A percentile compares a stretch with the other conserved stretches of the same genome.
These are phyloP conservation scores for Macrolepiota fuliginosa DNA, from an alignment of 768 basidiomycete genomes.

Conservation along the genomic window DNA sequence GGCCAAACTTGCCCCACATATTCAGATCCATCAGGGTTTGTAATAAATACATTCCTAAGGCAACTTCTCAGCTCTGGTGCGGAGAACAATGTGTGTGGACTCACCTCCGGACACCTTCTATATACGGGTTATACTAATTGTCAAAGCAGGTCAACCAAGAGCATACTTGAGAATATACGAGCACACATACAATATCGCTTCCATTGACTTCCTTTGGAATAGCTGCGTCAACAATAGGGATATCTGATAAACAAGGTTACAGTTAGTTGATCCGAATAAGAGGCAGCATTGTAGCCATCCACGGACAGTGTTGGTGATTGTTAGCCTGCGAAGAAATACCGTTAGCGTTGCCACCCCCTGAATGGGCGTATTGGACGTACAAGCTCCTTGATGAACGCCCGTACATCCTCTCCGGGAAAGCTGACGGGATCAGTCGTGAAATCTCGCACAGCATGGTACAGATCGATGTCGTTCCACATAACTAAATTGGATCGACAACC, in stretches of 20 bases:
- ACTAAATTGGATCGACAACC: slow-evolving; percentile 30
- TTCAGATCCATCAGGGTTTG: slow-evolving; percentile 69
- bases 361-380: slow-evolving; percentile 33
- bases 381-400: slow-evolving; percentile 51
- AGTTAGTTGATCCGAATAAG: background rate
- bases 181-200: slow-evolving; percentile 58
- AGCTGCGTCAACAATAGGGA: slow-evolving; percentile 70
- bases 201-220: slow-evolving; percentile 54
- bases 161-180: background rate
- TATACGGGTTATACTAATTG: slow-evolving; percentile 64
- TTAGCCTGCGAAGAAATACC: slow-evolving; percentile 10
- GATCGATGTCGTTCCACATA: slow-evolving; percentile 80
- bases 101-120: slow-evolving; percentile 56
- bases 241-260: slow-evolving; percentile 36
- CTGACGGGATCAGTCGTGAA: slow-evolving; percentile 67
- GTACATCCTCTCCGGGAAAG: slow-evolving; percentile 55
- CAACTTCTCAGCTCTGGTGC: background rate
- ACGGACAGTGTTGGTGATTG: slow-evolving; percentile 48
- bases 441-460: slow-evolving; percentile 67
- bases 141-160: background rate
- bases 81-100: slow-evolving; percentile 15
- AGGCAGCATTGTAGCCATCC: background rate
- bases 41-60: slow-evolving; percentile 67
- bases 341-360: background rate
- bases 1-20: slow-evolving; percentile 81